Conservation (phyloP, 768 basidiomycete species). For the Macrolepiota dolichaula region DNA sequence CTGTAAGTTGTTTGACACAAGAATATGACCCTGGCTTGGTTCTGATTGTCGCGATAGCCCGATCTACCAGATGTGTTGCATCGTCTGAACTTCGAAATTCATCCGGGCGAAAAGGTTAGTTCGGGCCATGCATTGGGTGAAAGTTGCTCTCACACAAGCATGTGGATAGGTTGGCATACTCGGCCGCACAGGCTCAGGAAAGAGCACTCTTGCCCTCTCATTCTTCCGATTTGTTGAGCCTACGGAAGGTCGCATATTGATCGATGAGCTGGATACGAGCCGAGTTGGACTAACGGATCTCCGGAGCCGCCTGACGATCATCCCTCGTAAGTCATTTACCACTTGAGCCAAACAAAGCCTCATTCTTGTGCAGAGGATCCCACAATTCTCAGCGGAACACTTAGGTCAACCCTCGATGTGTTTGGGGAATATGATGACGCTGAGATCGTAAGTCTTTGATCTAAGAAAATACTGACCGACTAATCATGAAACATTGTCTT, state of each 20-base stretch:
- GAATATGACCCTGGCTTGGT: not conserved
- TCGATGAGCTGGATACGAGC: conserved; percentile 81
- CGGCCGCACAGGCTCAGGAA: conserved; percentile 72
- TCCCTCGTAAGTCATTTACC: conserved; percentile 50
- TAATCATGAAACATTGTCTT: not conserved
- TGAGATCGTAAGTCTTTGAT: conserved; percentile 57
- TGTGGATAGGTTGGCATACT: conserved; percentile 69
- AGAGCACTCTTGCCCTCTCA: conserved; percentile 78
- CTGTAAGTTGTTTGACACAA: conserved; percentile 48
- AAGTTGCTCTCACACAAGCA: no score
- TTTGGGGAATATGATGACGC: conserved; percentile 84
- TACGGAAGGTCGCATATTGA: conserved; percentile 64
- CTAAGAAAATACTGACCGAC: not conserved
- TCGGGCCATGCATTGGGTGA: not conserved
- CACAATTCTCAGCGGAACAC: conserved; percentile 77
- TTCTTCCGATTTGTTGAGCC: conserved; percentile 90
- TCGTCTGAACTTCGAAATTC: conserved; percentile 67
- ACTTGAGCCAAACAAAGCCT: not conserved
- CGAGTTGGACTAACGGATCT: conserved; percentile 80
- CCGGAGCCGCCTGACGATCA: conserved; percentile 54
- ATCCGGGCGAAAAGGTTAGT: conserved; percentile 72
- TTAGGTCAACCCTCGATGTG: conserved; percentile 80
- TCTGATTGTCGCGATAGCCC: conserved; percentile 43
- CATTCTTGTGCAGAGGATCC: conserved; percentile 66
- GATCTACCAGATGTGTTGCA: conserved; percentile 87